Percentiles rank a stretch among this genome's conserved stretches.
Conservation (phyloP, 2,329 filamentous ascomycete species). For the Botrytis galanthina region DNA sequence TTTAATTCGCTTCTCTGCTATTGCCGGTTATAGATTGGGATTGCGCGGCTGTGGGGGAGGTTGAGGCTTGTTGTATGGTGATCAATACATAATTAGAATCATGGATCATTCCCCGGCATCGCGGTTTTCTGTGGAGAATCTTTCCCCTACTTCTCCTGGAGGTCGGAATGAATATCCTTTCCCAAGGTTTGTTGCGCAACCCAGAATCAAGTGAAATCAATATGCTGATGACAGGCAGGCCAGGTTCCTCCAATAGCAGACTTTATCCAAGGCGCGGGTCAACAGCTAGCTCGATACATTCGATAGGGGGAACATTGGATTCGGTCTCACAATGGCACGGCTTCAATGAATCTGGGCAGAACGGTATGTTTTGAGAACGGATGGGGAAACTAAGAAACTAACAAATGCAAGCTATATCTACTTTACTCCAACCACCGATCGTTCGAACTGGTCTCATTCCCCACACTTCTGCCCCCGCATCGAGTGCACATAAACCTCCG, state of each 20-base stretch:
- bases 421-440: slow-evolving; percentile 86
- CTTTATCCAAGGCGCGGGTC: slow-evolving; percentile 69
- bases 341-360: slow-evolving; percentile 74
- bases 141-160: slow-evolving; percentile 43
- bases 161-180: slow-evolving; percentile 51
- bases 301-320: slow-evolving; percentile 81
- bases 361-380: slow-evolving; percentile 55
- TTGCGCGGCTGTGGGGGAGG: slow-evolving; percentile 30
- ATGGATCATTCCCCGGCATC: slow-evolving; percentile 44
- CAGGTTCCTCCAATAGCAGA: slow-evolving; percentile 36
- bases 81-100: slow-evolving; percentile 22
- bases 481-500: slow-evolving; percentile 76
- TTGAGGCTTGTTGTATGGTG: slow-evolving; percentile 23
- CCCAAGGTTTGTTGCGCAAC: slow-evolving; percentile 45
- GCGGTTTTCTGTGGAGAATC: slow-evolving; percentile 49
- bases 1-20: not conserved
- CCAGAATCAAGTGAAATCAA: slow-evolving; percentile 44
- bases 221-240: slow-evolving; percentile 39
- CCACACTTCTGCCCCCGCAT: slow-evolving; percentile 66
- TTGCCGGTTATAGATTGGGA: not conserved
- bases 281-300: slow-evolving; percentile 82
- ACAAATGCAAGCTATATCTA: slow-evolving; percentile 71
- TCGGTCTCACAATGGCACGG: slow-evolving; percentile 57
- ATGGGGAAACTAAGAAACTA: not conserved
- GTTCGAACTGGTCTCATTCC: slow-evolving; percentile 83